Percentiles rank a stretch among this genome's conserved stretches.
Evolutionary conservation across 23 red algal species (phyloP).

Genomic region (Gracilaria vermiculophylla): DNA sequence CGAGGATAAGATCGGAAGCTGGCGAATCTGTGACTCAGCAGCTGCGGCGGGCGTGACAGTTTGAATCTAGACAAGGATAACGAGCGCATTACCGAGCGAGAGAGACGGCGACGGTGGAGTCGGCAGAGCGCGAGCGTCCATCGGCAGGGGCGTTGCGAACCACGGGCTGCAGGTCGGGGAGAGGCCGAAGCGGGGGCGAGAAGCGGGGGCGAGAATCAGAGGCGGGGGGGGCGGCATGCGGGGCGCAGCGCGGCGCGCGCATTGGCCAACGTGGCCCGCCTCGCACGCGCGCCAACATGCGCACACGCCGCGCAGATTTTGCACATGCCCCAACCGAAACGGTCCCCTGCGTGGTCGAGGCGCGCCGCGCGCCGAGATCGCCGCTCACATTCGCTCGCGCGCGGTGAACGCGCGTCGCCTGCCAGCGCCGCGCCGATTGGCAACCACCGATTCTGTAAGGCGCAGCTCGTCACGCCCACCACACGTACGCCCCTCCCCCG

Average conservation of each 20-base stretch:
- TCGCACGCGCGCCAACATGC: not conserved
- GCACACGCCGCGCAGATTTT: conserved; percentile 15
- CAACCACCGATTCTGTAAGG: not conserved
- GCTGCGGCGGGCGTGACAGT: no score
- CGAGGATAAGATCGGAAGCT: no score
- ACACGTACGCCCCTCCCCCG: not conserved
- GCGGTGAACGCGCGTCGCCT: no score
- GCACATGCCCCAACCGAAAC: not conserved
- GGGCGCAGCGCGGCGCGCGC: not conserved
- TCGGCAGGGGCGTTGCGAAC: not conserved
- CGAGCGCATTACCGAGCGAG: no score
- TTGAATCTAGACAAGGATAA: no score
- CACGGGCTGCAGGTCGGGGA: not conserved
- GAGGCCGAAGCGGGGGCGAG: not conserved
- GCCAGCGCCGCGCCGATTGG: not conserved
- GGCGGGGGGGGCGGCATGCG: not conserved
- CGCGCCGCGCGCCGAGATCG: not conserved
- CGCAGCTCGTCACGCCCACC: not conserved
- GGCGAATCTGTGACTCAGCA: no score
- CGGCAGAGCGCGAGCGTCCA: not conserved
- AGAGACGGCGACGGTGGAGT: not conserved
- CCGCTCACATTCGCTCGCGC: not conserved
- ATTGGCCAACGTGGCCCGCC: not conserved
- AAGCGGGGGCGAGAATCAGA: not conserved
- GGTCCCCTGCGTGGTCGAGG: not conserved